phyloP scores from a whole-genome alignment of 768 basidiomycete species.

The Calocybe gangraenosa region DNA sequence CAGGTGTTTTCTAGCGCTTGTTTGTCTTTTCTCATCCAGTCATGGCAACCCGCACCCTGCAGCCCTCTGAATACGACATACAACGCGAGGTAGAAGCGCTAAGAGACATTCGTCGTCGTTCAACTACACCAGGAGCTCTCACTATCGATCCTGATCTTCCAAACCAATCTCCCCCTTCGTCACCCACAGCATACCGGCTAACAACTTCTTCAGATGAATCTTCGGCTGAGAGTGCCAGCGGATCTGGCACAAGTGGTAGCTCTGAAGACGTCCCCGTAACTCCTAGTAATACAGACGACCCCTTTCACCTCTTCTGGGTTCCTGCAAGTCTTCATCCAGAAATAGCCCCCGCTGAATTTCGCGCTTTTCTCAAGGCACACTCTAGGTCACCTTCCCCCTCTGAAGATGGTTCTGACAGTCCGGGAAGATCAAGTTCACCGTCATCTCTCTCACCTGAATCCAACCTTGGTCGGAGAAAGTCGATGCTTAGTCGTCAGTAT shows the following conservation, averaged over 20 bases:
- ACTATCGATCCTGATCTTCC: slow-evolving; percentile 92
- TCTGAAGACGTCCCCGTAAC: slow-evolving; percentile 20
- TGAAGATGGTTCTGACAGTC: slow-evolving; percentile 36
- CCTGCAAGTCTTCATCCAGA: slow-evolving; percentile 96
- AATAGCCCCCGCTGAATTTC: slow-evolving; percentile 94
- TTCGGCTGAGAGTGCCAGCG: slow-evolving; percentile 24
- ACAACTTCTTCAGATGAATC: slow-evolving; percentile 20
- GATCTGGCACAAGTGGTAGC: slow-evolving; percentile 17
- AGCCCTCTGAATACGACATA: slow-evolving; percentile 82
- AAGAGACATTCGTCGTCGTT: slow-evolving; percentile 80
- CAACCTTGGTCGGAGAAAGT: slow-evolving; percentile 76
- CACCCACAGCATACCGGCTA: slow-evolving; percentile 55
- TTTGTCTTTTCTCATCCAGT: slow-evolving; percentile 10
- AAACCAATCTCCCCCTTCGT: slow-evolving; percentile 56
- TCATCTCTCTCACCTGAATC: slow-evolving; percentile 37
- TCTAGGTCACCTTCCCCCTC: slow-evolving; percentile 56
- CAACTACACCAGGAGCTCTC: slow-evolving; percentile 77
- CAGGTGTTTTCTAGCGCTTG: not conserved
- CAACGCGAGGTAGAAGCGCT: slow-evolving; percentile 84
- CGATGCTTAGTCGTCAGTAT: slow-evolving; percentile 95
- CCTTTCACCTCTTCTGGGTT: slow-evolving; percentile 96
- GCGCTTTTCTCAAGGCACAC: slow-evolving; percentile 93
- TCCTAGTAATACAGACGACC: slow-evolving; percentile 58
- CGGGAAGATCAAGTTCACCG: slow-evolving; percentile 41
- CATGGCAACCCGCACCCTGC: slow-evolving; percentile 49